Conservation (phyloP, 495 filamentous ascomycete species). For the Durotheca rogersii region DNA sequence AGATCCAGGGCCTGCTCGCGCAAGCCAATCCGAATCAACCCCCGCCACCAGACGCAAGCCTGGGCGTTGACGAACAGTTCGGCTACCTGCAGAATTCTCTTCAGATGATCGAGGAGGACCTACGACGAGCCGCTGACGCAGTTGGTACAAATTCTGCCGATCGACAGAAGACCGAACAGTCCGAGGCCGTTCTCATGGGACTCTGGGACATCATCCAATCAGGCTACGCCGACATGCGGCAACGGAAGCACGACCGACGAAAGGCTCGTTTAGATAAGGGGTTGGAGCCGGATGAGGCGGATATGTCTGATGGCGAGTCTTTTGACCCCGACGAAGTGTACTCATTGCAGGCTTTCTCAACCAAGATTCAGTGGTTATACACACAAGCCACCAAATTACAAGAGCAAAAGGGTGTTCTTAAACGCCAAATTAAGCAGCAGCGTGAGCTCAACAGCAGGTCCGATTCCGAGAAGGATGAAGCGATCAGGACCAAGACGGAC, state of each 20-base stretch:
- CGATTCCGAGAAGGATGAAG: conserved; percentile 61
- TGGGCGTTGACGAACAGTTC: conserved; percentile 42
- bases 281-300: conserved; percentile 46
- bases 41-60: conserved; percentile 28
- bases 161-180: conserved; percentile 52
- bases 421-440: conserved; percentile 89
- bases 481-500: conserved; percentile 49
- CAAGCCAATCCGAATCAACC: conserved; percentile 28
- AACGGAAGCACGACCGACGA: conserved; percentile 53
- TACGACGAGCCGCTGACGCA: conserved; percentile 34
- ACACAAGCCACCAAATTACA: conserved; percentile 62
- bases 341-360: conserved; percentile 65
- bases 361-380: conserved; percentile 76
- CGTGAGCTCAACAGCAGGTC: conserved; percentile 76
- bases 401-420: conserved; percentile 81
- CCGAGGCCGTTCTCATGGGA: conserved; percentile 61
- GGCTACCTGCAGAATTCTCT: conserved; percentile 43
- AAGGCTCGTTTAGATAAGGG: conserved; percentile 47
- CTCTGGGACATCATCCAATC: conserved; percentile 72
- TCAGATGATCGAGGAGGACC: conserved; percentile 33
- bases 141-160: conserved; percentile 28
- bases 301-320: conserved; percentile 51
- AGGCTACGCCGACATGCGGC: conserved; percentile 59
- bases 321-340: conserved; percentile 58
- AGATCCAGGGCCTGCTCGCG: conserved; percentile 37